Base-by-base conservation (phyloP, 805 yeast species). In the Vanderwaltozyma tropicalis region DNA sequence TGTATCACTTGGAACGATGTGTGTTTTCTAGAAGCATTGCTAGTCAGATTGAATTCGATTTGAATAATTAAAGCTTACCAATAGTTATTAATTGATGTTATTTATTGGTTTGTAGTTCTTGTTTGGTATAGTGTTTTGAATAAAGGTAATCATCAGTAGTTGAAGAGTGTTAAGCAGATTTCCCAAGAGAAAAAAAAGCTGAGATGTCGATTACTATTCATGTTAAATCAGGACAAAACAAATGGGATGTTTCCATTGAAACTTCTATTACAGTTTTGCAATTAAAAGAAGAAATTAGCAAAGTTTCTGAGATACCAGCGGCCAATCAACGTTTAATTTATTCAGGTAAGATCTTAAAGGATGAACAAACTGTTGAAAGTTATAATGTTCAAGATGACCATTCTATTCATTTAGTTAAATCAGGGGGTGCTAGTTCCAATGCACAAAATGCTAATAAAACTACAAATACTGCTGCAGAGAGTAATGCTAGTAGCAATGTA, bases 271-370 rank as follows among this genome's bases (percentile, higher is more conserved):
- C 88, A 2, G 76, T 89, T 25, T 63, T 67, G 17, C 82, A 79
- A 43, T 69, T 89, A 47, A 89, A 89, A 61, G 70, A 69, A 27
- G 66, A 66, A 46, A 68, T 89, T 36, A 78, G 78, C 19, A 64
- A 67, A 16, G 71, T 68, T 41, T 62, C 87, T 5, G 79, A 74
- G 17, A 68, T 87, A 31, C 80, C 94, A 5, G 76, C 74, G 1
- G 80, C 71, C n/a, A 74, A 80, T 43, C 97, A 88, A 63, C 72
- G 97, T 41, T 70, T 89, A 55, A 88, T 89, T 53, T 89, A 83
- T 64, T 83, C 96, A 2, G 98, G 98, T 29, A 80, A 89, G 48
- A 95, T 92, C 25, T 71, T 89, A 54, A 88, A 88, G 60, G 96
- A 89, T 53, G 68, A 66, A 27, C 92, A 88, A 48, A 72, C 83